Conservation (phyloP, 23 red algal genomes). For the Gracilaria caudata region DNA sequence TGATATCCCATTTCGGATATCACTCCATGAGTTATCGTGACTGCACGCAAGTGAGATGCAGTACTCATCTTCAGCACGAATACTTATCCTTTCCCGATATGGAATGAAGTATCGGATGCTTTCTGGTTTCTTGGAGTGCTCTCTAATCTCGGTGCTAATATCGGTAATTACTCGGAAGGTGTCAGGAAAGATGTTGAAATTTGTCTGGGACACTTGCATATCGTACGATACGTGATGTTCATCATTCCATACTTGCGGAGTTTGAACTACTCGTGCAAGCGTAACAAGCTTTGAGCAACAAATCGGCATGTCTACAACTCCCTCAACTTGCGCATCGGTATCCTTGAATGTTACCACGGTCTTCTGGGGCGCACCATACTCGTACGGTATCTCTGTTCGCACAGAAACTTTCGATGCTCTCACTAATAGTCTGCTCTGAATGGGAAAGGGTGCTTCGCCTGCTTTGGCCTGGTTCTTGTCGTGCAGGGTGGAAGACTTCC, state of each 20-base stretch:
- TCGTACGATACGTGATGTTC: slow-evolving; percentile 42
- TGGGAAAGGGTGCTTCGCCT: slow-evolving; percentile 7
- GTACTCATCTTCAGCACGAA: slow-evolving; percentile 57
- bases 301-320: slow-evolving; percentile 39
- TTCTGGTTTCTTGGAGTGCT: slow-evolving; percentile 35
- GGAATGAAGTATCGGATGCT: slow-evolving; percentile 54
- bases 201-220: slow-evolving; percentile 7
- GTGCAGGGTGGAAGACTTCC: neutral
- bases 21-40: slow-evolving; percentile 65
- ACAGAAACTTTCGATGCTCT: slow-evolving; percentile 35
- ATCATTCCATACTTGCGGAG: slow-evolving; percentile 56
- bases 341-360: slow-evolving; percentile 38
- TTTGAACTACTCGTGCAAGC: slow-evolving; percentile 30
- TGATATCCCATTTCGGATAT: slow-evolving; percentile 20
- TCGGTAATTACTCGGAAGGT: slow-evolving; percentile 45
- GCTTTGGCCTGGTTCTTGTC: neutral
- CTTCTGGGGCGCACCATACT: slow-evolving; percentile 37
- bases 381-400: slow-evolving; percentile 53
- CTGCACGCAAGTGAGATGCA: slow-evolving; percentile 41
- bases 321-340: neutral
- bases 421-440: slow-evolving; percentile 16
- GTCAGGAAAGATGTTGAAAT: slow-evolving; percentile 46
- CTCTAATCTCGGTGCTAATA: slow-evolving; percentile 6
- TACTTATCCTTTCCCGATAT: slow-evolving; percentile 33
- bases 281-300: slow-evolving; percentile 18